Conservation (phyloP, 1,284 basidiomycete species). For the Cutaneotrichosporon spelunceum region DNA sequence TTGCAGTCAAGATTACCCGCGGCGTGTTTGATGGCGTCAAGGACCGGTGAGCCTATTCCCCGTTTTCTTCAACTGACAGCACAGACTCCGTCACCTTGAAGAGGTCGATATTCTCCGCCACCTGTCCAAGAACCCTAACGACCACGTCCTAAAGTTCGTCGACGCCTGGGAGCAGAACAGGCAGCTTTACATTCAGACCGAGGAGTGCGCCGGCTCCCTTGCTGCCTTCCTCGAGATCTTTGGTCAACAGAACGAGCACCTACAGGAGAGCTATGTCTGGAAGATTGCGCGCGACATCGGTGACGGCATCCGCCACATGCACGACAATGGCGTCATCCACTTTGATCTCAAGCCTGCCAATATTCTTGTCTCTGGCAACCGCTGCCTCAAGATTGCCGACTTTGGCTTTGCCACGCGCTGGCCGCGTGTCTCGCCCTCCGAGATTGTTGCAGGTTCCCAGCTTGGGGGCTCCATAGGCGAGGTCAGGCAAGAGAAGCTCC, state of each 20-base stretch:
- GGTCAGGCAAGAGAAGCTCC: constrained; percentile 56
- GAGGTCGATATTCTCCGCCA: constrained; percentile 91
- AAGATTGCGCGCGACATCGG: constrained; percentile 90
- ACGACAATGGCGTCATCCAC: constrained; percentile 84
- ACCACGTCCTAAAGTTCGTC: constrained; percentile 82
- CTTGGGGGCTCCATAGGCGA: constrained; percentile 37
- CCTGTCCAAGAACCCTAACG: constrained; percentile 61
- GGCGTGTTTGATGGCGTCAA: constrained; percentile 78
- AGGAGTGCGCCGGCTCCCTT: constrained; percentile 91
- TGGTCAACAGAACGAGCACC: constrained; percentile 72
- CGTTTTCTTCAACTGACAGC: not conserved
- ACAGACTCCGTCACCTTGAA: constrained; percentile 76
- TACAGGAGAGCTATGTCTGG: constrained; percentile 95
- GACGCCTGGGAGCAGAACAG: constrained; percentile 97
- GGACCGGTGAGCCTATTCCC: constrained; percentile 55
- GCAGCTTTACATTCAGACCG: constrained; percentile 86
- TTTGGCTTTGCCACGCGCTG: constrained; percentile 94
- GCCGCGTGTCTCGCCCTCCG: constrained; percentile 59
- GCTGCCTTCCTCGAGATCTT: constrained; percentile 90
- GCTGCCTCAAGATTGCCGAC: constrained; percentile 94
- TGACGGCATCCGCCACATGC: constrained; percentile 84
- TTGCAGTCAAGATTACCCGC: constrained; percentile 93
- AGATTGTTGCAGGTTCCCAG: constrained; percentile 50
- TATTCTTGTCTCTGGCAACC: constrained; percentile 84
- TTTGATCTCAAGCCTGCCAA: constrained; percentile 98